phyloP scores from a whole-genome alignment of 192 early-diverging fungal species.

The Gamsiella multidivaricata region DNA sequence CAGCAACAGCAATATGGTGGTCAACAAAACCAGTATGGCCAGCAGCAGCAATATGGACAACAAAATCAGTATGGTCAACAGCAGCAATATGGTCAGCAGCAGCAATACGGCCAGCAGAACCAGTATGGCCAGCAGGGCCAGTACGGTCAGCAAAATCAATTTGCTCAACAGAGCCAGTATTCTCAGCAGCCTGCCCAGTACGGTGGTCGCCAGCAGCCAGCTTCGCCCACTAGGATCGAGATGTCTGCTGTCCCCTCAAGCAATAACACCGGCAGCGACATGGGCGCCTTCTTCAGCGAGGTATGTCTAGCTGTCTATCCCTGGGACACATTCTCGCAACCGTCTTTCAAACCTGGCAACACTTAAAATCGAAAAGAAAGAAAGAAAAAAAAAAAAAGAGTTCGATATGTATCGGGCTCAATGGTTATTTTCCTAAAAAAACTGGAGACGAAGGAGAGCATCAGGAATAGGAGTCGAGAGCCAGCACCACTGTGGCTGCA shows the following conservation, averaged over 20 bases:
- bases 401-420: conserved; percentile 30
- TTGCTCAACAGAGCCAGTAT: conserved; percentile 44
- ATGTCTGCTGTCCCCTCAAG: conserved; percentile 29
- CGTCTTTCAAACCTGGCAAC: neutral
- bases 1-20: conserved; percentile 24
- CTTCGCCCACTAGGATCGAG: conserved; percentile 37
- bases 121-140: conserved; percentile 27
- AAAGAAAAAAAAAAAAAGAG: conserved; percentile 13
- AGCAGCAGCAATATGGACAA: conserved; percentile 29
- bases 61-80: conserved; percentile 16
- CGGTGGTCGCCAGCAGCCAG: conserved; percentile 23
- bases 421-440: neutral
- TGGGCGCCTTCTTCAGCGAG: conserved; percentile 50
- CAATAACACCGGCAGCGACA: conserved; percentile 28
- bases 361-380: neutral
- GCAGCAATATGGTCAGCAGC: conserved; percentile 21
- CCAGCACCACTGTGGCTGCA: neutral
- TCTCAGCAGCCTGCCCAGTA: conserved; percentile 34
- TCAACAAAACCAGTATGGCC: conserved; percentile 27
- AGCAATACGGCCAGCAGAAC: conserved; percentile 36
- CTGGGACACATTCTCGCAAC: neutral
- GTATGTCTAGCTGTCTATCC: conserved; percentile 5
- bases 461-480: conserved; percentile 6
- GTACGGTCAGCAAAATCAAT: conserved; percentile 26
- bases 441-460: conserved; percentile 19